Base-by-base conservation (phyloP, 495 filamentous ascomycete species). In the Podospora appendiculata region DNA sequence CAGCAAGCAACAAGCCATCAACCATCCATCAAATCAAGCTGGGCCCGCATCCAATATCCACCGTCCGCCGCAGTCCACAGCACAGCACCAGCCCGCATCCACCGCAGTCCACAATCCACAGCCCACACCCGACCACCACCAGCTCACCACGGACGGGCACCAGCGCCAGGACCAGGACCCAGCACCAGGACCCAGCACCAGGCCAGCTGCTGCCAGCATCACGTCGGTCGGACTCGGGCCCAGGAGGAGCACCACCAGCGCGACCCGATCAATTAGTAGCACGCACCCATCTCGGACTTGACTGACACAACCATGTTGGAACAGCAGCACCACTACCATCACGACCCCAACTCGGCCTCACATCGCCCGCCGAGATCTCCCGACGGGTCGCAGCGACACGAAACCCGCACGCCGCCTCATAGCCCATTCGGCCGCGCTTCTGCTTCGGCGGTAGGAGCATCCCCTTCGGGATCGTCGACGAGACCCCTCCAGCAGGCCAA, bases 301-400 rank as follows among this genome's bases (percentile, higher is more conserved):
- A 55, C 64, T 67, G 47, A 67, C 60, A 49, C 59, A 41, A 42
- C 44, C 45, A 59, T 65, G 59, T 41, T 42, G 12, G 47, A 57
- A 41, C 45, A 50, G 51, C 17, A 41, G 38, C 38, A 50, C 33
- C 41, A 38, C 36, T 13, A 38, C 10, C 36, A 13, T 11, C 36
- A 38, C 13, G 34, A 34, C 9, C 19, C 60, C n/a, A 48, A 49
- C 25, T 55, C 55, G 49, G 57, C 54, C 8, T 41, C 56, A 25
- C 25, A 25, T 25, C 36, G 9, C 50, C 41, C 49, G 41, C 61
- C 42, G 51, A 39, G 41, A 14, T 47, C 57, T 46, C 43, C 54
- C 51, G 53, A 47, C 50, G 55, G 51, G 32, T 49, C 51, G 18
- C 40, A 55, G 14, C 17, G 14, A 47, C 38, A 53, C 55, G 48